Percentiles rank a stretch among this genome's conserved stretches.
Conservation (phyloP, 371 early-diverging fungal species). For the Mortierella sp. region DNA sequence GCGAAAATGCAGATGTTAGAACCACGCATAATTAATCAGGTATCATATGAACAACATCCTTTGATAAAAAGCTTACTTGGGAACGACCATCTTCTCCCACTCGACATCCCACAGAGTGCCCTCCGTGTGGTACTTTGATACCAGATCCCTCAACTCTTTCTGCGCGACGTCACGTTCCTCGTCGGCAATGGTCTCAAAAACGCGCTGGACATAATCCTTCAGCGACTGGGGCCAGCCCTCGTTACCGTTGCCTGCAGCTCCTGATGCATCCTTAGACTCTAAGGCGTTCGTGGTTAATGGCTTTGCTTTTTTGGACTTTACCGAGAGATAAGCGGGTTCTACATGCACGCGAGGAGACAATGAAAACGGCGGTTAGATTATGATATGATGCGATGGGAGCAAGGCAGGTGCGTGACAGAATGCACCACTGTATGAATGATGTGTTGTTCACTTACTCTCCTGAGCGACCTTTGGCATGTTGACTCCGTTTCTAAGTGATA, state of each 20-base stretch:
- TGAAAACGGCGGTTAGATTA: not conserved
- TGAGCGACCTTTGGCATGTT: slow-evolving; percentile 25
- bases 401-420: not conserved
- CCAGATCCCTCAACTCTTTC: slow-evolving; percentile 67
- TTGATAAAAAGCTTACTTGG: slow-evolving; percentile 62
- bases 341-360: not conserved
- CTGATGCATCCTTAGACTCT: slow-evolving; percentile 27
- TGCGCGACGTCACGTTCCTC: slow-evolving; percentile 69
- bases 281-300: slow-evolving; percentile 50
- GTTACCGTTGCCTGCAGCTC: slow-evolving; percentile 12
- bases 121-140: slow-evolving; percentile 64
- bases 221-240: slow-evolving; percentile 46
- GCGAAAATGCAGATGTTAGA: not conserved
- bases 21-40: not conserved
- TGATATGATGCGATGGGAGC: not conserved
- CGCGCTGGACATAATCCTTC: slow-evolving; percentile 74
- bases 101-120: slow-evolving; percentile 70
- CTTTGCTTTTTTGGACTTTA: slow-evolving; percentile 55
- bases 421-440: not conserved
- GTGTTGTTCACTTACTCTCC: slow-evolving; percentile 32
- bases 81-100: slow-evolving; percentile 78
- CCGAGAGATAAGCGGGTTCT: slow-evolving; percentile 55
- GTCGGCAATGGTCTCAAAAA: slow-evolving; percentile 66
- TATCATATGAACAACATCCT: not conserved
- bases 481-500: slow-evolving; percentile 6